Evolutionary conservation across 129 eudicot species (phyloP), one percentile per base, ranked within the genome.

Genomic region (Rutidosis leptorrhynchoides): DNA sequence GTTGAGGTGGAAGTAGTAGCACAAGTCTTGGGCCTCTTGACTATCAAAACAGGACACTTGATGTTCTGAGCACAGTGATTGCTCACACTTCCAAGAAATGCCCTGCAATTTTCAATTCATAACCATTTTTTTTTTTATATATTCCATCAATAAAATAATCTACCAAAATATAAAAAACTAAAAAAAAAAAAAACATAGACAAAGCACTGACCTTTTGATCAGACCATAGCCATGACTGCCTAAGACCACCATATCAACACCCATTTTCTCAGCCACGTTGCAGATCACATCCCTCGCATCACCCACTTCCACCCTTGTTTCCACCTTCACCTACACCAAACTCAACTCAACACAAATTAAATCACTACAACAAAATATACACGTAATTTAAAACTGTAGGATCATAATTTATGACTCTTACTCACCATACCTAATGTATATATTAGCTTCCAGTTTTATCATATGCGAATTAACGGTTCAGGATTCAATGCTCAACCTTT

Each of bases 141-240:
- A 46, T 10, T 4, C 27, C 1, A 54, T 19, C 1, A 54, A 54
- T 10, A 26, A 5, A 11, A 20, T 11, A 37, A 22, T n/a, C 1
- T 21, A 0, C 22, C 22, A 14, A 0, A 46, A 0, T 7, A n/a
- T 46, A 4, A 11, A 43, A 42, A 9, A 3, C 40, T 7, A 33
- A 42, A 42, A 42, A 10, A 45, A 1, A 14, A n/a, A 46, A n/a
- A 46, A 16, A 17, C 22, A 48, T 48, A 1, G 14, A 54, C 9
- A 54, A 11, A 54, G 3, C 14, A 25, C 43, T 28, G 6, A 84
- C 97, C 97, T 87, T 76, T 89, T 82, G 55, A 85, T 74, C 73
- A 72, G 35, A 56, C 97, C 96, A 19, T 91, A 91, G n/a, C 97
- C 97, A 66, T 85, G 97, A 74, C 88, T 82, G 67, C 97, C 97